phyloP scores from a whole-genome alignment of 164 flowering plant species.

The Kalanchoe fedtschenkoi region DNA sequence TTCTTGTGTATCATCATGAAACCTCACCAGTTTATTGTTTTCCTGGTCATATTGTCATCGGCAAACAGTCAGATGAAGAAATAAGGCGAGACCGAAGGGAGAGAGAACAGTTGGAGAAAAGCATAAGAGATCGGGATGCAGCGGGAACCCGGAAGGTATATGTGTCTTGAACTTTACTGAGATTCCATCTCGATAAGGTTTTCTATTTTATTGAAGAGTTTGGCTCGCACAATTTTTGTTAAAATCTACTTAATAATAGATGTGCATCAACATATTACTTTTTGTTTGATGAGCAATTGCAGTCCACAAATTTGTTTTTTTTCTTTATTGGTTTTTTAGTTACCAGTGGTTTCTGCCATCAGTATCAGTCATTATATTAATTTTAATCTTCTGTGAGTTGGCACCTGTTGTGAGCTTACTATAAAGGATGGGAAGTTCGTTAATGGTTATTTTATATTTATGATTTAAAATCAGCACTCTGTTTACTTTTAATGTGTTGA shows the following conservation, averaged over 20 bases:
- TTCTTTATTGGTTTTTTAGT: background rate
- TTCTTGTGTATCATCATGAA: background rate
- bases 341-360: background rate
- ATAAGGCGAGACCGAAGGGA: slow-evolving; percentile 77
- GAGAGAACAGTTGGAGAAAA: slow-evolving; percentile 67
- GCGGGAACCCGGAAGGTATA: slow-evolving; percentile 76
- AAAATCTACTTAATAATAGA: too few species aligned
- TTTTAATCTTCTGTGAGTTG: background rate
- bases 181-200: background rate
- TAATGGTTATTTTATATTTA: background rate
- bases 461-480: too few species aligned
- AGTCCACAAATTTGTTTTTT: background rate
- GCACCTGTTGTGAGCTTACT: background rate
- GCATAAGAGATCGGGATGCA: slow-evolving; percentile 74
- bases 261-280: too few species aligned
- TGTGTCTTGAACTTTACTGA: background rate
- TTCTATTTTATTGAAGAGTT: background rate
- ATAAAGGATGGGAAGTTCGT: background rate
- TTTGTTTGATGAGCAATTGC: background rate
- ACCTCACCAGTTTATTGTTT: background rate
- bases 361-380: background rate
- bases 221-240: background rate
- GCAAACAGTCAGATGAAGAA: slow-evolving; percentile 74
- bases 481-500: background rate
- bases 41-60: slow-evolving; percentile 3